Conservation (phyloP, 2,329 filamentous ascomycete genomes). For the Penicillium glabrum region DNA sequence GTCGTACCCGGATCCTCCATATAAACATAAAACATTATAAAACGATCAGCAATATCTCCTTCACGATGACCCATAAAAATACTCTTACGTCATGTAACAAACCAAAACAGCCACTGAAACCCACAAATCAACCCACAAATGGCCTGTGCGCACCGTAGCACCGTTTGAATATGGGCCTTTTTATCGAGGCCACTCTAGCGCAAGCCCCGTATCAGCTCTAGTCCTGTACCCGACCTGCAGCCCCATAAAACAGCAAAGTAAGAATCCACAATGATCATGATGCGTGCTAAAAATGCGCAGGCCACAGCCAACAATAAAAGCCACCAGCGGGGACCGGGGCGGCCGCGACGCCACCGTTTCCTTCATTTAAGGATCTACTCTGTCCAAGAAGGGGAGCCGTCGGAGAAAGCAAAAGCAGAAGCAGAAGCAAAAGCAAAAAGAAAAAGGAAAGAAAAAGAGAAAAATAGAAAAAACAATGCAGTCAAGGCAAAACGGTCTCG, state of each 20-base stretch:
- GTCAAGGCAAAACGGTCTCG: neutral
- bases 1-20: neutral
- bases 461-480: neutral
- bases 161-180: conserved; percentile 13
- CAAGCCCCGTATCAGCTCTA: neutral
- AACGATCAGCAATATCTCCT: neutral
- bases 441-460: neutral
- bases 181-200: conserved; percentile 2
- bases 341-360: neutral
- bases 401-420: neutral
- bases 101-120: neutral
- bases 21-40: neutral
- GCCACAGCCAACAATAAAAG: neutral
- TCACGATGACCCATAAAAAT: conserved; percentile 4
- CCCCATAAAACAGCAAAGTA: neutral
- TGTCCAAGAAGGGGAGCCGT: neutral
- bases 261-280: neutral
- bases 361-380: neutral
- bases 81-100: conserved; percentile 13
- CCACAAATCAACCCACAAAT: conserved; percentile 6
- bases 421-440: neutral
- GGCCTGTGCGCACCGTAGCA: conserved; percentile 18
- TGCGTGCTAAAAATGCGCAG: neutral
- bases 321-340: neutral
- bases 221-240: neutral